Evolutionary conservation across 768 basidiomycete species (phyloP), one percentile per base, ranked within the genome.

Genomic region (Leucosporidium scottii): DNA sequence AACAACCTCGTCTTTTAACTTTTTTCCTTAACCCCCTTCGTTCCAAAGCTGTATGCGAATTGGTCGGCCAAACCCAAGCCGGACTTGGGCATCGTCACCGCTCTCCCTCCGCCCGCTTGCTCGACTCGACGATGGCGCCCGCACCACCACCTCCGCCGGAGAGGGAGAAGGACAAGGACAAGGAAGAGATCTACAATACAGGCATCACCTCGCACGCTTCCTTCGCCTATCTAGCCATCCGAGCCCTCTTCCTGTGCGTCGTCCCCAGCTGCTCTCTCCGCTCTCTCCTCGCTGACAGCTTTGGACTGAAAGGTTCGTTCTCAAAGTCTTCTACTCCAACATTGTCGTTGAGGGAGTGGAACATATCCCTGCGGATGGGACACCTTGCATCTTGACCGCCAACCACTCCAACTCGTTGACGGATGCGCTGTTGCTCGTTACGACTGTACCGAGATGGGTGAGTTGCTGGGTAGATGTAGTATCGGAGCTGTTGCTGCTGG

Each of bases 321-420:
- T 93, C 74, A 89, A 89, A 76, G 89, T 92, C 69, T 93, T 93
- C 79, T 93, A 93, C 77, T 89, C 89, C 2, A 84, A 87, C 15
- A 91, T 93, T 64, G 88, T 93, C 30, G 83, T 93, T 21, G 90
- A 93, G 31, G 55, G 30, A 51, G 23, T 23, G 55, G 12, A 28
- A 8, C 30, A 25, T 34, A 57, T 25, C 20, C 55, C 31, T 1
- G 15, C 34, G 7, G 30, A 34, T 34, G 15, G 30, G 2, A 57
- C 55, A 28, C 50, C 31, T 73, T 91, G 90, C 74, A 87, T 93
- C 61, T 84, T 93, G 34, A 88, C 86, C 73, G 85, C 90, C 21
- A 93, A 93, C 74, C 91, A 93, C 78, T 85, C 85, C 76, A 92
- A 92, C 77, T 88, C 87, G 2, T 79, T 92, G 68, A 91, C 89